Conservation (phyloP, 768 basidiomycete genomes). For the Sistotremastrum niveocremeum region DNA sequence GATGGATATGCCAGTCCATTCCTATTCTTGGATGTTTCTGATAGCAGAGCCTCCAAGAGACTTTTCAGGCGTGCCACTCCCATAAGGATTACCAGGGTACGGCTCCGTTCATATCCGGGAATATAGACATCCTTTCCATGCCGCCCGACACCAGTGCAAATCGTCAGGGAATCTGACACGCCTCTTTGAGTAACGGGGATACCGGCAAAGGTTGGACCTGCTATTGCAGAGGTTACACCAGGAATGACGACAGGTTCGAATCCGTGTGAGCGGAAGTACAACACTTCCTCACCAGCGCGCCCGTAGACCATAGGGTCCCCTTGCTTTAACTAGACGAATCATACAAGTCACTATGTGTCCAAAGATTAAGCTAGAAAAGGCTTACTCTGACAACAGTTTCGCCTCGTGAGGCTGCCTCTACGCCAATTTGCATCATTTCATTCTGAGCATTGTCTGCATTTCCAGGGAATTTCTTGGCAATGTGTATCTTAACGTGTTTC, state of each 20-base stretch:
- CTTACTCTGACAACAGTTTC: conserved; percentile 77
- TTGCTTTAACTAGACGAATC: conserved; percentile 64
- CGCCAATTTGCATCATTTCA: conserved; percentile 87
- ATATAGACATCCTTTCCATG: conserved; percentile 68
- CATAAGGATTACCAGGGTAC: conserved; percentile 86
- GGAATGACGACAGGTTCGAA: conserved; percentile 79
- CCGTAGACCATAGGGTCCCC: conserved; percentile 95
- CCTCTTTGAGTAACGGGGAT: conserved; percentile 96
- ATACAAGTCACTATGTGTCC: neutral
- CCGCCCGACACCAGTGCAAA: conserved; percentile 91
- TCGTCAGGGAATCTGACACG: conserved; percentile 75
- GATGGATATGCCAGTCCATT: conserved; percentile 54
- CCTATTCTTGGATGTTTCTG: conserved; percentile 6
- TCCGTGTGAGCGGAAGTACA: conserved; percentile 80
- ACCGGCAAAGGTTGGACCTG: conserved; percentile 77
- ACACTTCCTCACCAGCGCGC: conserved; percentile 85
- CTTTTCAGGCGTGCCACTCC: conserved; percentile 76
- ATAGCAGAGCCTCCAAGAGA: conserved; percentile 49
- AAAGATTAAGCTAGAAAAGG: conserved; percentile 3
- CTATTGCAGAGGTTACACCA: conserved; percentile 80
- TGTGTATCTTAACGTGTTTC: conserved; percentile 52
- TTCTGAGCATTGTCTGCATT: conserved; percentile 91
- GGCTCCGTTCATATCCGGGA: conserved; percentile 74
- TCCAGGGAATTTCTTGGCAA: conserved; percentile 95
- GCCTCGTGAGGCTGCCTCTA: conserved; percentile 69